Evolutionary conservation across 2,329 filamentous ascomycete genomes (phyloP).

Genomic region (Amesomyces nigricolor): DNA sequence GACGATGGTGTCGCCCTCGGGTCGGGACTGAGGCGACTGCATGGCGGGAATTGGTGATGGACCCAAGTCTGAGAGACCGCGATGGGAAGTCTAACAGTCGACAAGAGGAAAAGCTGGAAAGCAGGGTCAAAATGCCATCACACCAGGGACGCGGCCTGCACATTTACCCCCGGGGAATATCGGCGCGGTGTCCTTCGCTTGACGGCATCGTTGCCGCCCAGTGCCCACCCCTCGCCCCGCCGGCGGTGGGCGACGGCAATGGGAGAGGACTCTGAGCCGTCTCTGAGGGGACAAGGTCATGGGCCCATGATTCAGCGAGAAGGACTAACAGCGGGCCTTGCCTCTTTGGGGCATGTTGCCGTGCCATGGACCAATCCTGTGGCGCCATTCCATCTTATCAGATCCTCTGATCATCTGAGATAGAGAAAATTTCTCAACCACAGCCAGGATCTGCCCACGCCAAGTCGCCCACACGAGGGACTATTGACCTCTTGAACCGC

Average conservation of each 20-base stretch:
- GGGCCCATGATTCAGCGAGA: not conserved
- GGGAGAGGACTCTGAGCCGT: not conserved
- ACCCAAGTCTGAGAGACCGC: not conserved
- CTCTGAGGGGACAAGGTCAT: not conserved
- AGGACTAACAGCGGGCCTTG: not conserved
- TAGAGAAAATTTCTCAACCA: constrained; percentile 8
- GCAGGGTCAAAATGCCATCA: not conserved
- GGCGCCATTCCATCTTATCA: constrained; percentile 10
- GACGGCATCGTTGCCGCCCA: not conserved
- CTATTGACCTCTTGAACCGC: not conserved
- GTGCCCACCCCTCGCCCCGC: not conserved
- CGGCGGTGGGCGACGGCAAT: not conserved
- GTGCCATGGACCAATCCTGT: not conserved
- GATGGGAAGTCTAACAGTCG: not conserved
- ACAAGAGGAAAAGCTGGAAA: not conserved
- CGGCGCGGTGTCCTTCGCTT: not conserved
- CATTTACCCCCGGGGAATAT: not conserved
- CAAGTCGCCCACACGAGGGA: not conserved
- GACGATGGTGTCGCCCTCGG: not conserved
- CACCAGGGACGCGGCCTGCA: not conserved
- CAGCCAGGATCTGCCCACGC: not conserved
- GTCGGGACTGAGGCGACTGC: not conserved
- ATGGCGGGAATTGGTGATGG: not conserved
- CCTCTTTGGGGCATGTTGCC: not conserved
- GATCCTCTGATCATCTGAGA: constrained; percentile 21